Conservation (phyloP, 2,329 filamentous ascomycete genomes). For the Sporothrix curviconia region DNA sequence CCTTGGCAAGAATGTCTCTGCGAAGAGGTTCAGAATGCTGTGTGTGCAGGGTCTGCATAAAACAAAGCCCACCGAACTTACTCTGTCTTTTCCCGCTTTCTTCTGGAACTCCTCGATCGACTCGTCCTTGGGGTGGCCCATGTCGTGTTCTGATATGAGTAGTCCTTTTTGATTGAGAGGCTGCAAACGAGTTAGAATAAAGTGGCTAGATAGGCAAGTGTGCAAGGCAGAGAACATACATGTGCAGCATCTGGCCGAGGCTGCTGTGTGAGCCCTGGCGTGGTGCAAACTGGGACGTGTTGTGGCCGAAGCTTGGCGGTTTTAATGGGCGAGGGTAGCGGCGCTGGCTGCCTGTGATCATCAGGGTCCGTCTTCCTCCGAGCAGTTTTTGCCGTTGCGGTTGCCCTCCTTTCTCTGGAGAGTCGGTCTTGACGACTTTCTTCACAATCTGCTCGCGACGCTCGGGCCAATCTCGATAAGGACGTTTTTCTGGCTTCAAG, state of each 20-base stretch:
- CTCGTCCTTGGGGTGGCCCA: constrained; percentile 34
- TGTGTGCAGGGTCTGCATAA: too few species aligned
- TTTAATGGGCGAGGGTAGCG: constrained; percentile 91
- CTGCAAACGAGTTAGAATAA: not conserved
- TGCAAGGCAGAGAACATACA: not conserved
- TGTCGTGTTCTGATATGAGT: constrained; percentile 32
- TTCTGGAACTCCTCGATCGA: constrained; percentile 57
- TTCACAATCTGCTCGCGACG: constrained; percentile 97
- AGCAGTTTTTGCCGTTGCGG: constrained; percentile 86
- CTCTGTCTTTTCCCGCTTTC: constrained; percentile 88
- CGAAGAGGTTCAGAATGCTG: not conserved
- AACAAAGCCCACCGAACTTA: too few species aligned
- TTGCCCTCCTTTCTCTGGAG: constrained; percentile 76
- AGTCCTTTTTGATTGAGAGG: constrained; percentile 1
- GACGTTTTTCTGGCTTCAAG: constrained; percentile 96
- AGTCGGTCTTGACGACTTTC: constrained; percentile 81
- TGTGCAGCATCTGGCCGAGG: constrained; percentile 76
- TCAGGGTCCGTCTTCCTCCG: constrained; percentile 78
- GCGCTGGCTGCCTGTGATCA: constrained; percentile 98
- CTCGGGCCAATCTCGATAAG: constrained; percentile 98
- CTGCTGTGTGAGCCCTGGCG: constrained; percentile 61
- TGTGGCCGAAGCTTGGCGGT: constrained; percentile 77
- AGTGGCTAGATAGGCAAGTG: not conserved
- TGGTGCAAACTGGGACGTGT: constrained; percentile 61
- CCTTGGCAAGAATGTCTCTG: constrained; percentile 82